A percentile compares a stretch with the other conserved stretches of the same genome.
These are phyloP conservation scores for Solanum tacnaense DNA, from an alignment of 257 asterid species.

Conservation along the genomic window DNA sequence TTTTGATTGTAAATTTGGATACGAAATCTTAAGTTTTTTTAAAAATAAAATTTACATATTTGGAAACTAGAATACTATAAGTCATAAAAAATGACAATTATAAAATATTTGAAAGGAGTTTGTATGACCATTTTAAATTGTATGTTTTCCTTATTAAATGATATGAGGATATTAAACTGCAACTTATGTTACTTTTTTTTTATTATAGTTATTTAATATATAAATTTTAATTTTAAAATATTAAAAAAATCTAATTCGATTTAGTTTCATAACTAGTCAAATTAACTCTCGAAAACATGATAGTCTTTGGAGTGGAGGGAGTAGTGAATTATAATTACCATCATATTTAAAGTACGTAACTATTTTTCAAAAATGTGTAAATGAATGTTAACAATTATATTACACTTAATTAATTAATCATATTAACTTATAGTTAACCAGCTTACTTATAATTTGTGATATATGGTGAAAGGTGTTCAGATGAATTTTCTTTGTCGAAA, in stretches of 20 bases:
- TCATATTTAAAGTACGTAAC: neutral
- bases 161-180: neutral
- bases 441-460: neutral
- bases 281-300: neutral
- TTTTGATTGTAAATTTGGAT: too few relatives aligned
- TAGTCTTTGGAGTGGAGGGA: neutral
- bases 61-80: too few relatives aligned
- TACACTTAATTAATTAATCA: neutral
- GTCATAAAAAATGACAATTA: neutral
- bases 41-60: too few relatives aligned
- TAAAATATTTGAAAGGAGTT: neutral
- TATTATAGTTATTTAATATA: too few relatives aligned
- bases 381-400: neutral
- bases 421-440: neutral
- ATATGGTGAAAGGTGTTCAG: too few relatives aligned
- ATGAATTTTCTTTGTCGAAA: neutral
- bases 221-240: neutral
- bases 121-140: too few relatives aligned
- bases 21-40: too few relatives aligned
- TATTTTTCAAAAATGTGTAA: neutral
- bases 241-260: neutral
- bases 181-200: fast-evolving
- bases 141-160: neutral
- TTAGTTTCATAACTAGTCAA: neutral
- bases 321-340: neutral